These are phyloP conservation scores for Xanthoparmelia taractica DNA, from an alignment of 495 filamentous ascomycete genomes.

Conservation along the genomic window DNA sequence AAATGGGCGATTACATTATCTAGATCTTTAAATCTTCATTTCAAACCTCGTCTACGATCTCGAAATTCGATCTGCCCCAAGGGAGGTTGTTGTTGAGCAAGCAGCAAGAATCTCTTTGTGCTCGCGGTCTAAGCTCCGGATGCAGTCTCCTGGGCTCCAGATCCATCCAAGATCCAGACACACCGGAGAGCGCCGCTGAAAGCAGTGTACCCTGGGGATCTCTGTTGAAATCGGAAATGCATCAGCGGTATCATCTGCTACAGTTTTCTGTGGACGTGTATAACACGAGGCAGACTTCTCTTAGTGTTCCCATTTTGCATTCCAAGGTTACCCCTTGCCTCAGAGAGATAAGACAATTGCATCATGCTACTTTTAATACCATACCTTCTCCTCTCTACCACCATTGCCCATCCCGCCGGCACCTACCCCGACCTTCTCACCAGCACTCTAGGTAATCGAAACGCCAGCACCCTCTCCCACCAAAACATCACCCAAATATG, in stretches of 20 bases:
- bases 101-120: conserved; percentile 9
- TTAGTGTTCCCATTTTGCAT: neutral
- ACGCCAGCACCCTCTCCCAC: conserved; percentile 6
- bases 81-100: neutral
- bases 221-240: neutral
- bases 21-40: neutral
- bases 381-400: neutral
- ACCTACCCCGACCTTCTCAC: neutral
- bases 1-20: neutral
- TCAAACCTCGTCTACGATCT: neutral
- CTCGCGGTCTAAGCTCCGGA: neutral
- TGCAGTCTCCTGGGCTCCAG: conserved; percentile 3
- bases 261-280: neutral
- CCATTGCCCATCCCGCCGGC: conserved; percentile 3
- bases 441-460: neutral
- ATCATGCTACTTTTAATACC: conserved; percentile 12
- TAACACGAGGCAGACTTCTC: neutral
- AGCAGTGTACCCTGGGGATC: neutral
- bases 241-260: neutral
- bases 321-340: neutral
- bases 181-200: neutral
- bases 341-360: neutral
- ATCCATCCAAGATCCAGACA: neutral
- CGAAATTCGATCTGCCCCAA: neutral
- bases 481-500: conserved; percentile 15